These are phyloP conservation scores for Aspergillus campestris DNA, from an alignment of 495 filamentous ascomycete genomes.

Conservation along the genomic window DNA sequence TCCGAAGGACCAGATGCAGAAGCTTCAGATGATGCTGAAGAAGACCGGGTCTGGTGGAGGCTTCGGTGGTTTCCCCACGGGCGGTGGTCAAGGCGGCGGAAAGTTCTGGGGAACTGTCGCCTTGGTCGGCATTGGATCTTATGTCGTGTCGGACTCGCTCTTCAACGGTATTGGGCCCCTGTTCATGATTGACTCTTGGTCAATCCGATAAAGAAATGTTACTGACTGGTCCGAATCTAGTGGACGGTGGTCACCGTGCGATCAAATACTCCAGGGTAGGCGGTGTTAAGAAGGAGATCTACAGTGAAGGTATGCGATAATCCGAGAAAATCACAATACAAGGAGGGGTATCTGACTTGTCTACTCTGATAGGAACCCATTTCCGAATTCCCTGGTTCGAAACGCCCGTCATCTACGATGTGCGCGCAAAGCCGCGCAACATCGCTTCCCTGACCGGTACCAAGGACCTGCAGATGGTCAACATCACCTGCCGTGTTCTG, in stretches of 20 bases:
- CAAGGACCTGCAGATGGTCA: constrained; percentile 99
- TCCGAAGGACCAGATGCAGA: constrained; percentile 57
- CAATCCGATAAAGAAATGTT: neutral
- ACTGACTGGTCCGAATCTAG: constrained; percentile 37
- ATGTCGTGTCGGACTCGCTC: constrained; percentile 70
- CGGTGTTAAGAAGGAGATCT: constrained; percentile 96
- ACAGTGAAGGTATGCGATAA: constrained; percentile 67
- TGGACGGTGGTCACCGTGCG: constrained; percentile 96
- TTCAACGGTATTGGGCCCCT: constrained; percentile 67
- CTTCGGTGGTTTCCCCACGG: constrained; percentile 38
- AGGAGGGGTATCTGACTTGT: constrained; percentile 9
- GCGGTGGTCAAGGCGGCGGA: constrained; percentile 39
- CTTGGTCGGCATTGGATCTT: constrained; percentile 55
- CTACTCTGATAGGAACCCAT: constrained; percentile 66
- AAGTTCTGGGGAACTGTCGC: constrained; percentile 42
- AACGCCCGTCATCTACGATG: constrained; percentile 92
- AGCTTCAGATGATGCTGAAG: constrained; percentile 54
- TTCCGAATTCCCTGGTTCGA: constrained; percentile 93
- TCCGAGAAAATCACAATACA: too few relatives aligned
- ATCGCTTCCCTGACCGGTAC: constrained; percentile 96
- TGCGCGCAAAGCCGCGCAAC: constrained; percentile 93
- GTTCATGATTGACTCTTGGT: neutral
- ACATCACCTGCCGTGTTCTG: constrained; percentile 99
- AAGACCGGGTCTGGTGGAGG: constrained; percentile 36
- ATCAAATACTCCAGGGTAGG: constrained; percentile 95